A percentile compares a stretch with the other conserved stretches of the same genome.
These are phyloP conservation scores for Talaromyces stipitatus DNA, from an alignment of 495 filamentous ascomycete genomes.

Conservation along the genomic window DNA sequence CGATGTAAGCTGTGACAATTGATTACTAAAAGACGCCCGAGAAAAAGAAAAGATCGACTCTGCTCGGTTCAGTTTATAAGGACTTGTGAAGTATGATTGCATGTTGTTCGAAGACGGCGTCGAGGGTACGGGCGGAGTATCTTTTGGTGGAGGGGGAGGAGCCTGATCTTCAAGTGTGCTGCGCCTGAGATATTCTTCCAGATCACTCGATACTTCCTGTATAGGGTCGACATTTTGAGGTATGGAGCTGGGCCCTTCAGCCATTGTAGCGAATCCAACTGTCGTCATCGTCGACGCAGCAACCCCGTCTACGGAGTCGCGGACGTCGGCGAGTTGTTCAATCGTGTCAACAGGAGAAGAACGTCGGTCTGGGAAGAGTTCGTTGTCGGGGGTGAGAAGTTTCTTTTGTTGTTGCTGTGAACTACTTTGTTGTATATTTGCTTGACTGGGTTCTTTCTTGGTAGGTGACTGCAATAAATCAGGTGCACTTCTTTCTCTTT, in stretches of 20 bases:
- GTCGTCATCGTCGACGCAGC: conserved; percentile 25
- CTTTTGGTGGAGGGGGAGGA: conserved; percentile 32
- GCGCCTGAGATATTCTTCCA: conserved; percentile 38
- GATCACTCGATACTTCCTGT: conserved; percentile 22
- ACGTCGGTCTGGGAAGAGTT: background rate
- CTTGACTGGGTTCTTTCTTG: conserved; percentile 15
- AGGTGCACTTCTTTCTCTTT: conserved; percentile 10
- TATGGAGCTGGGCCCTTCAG: background rate
- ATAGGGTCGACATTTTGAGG: background rate
- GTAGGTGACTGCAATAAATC: conserved; percentile 13
- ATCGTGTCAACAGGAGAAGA: background rate
- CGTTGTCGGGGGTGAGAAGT: background rate
- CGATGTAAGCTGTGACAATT: conserved; percentile 79
- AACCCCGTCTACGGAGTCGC: conserved; percentile 1
- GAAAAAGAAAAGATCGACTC: conserved; percentile 85
- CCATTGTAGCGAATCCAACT: conserved; percentile 20
- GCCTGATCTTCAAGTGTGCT: conserved; percentile 30
- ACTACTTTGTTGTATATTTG: conserved; percentile 12
- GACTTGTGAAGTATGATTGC: conserved; percentile 44
- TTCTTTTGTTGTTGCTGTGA: background rate
- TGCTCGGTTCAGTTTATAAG: conserved; percentile 43
- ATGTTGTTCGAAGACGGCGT: conserved; percentile 34
- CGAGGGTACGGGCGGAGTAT: conserved; percentile 28
- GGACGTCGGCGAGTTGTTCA: background rate
- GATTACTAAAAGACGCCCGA: conserved; percentile 80